Conservation (phyloP, 352 stramenopile genomes). For the Thalassiosira sp. region DNA sequence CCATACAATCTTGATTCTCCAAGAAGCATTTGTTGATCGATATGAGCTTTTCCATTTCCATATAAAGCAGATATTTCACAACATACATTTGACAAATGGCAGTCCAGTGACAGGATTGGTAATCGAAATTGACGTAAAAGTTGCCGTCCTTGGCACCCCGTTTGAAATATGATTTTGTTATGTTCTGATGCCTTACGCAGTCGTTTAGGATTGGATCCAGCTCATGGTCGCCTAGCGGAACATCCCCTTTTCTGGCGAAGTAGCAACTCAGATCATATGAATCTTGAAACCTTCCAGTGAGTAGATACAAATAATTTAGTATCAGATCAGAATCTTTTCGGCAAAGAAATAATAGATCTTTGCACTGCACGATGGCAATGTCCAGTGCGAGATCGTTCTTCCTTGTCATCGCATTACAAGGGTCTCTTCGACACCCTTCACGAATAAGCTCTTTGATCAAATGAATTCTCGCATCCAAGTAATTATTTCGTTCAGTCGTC, state of each 20-base stretch:
- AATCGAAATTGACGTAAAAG: constrained; percentile 1
- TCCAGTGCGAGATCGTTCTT: constrained; percentile 1
- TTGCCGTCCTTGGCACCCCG: background rate
- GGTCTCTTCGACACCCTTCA: background rate
- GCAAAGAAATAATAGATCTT: constrained; percentile 1
- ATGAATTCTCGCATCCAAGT: background rate
- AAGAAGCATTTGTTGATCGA: constrained; percentile 17
- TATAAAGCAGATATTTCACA: constrained; percentile 22
- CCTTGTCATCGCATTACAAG: too few relatives aligned
- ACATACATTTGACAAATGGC: constrained; percentile 17
- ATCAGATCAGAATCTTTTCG: background rate
- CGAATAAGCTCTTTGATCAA: constrained; percentile 19
- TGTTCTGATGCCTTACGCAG: background rate
- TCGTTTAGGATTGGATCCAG: background rate
- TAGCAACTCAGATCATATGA: constrained; percentile 17
- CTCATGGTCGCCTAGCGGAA: background rate
- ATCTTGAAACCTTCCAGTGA: constrained; percentile 23
- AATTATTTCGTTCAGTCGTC: background rate
- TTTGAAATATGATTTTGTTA: constrained; percentile 25
- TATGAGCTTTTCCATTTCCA: constrained; percentile 11
- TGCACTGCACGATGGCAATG: constrained; percentile 8
- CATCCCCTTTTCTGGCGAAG: constrained; percentile 8
- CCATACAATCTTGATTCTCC: constrained; percentile 21
- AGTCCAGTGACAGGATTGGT: background rate
- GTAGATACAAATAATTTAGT: constrained; percentile 25